These are phyloP conservation scores for Dioszegia hungarica DNA, from an alignment of 768 basidiomycete genomes.

Conservation along the genomic window DNA sequence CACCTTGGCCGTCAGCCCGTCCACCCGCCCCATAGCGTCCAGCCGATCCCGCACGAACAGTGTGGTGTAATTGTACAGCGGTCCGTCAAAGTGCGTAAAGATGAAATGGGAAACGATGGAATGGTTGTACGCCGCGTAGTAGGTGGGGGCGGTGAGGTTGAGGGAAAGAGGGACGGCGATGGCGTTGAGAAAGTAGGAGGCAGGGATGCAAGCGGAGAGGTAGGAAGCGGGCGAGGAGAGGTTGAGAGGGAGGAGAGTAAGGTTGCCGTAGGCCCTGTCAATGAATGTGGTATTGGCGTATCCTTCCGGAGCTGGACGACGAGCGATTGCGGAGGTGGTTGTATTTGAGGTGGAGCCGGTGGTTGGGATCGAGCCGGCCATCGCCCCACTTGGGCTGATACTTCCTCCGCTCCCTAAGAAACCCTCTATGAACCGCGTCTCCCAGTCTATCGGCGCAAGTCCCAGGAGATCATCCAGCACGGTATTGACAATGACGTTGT, in stretches of 20 bases:
- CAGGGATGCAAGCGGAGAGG: not conserved
- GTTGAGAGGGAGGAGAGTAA: constrained; percentile 8
- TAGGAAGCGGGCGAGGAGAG: not conserved
- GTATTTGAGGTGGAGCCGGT: not conserved
- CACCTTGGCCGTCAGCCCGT: not conserved
- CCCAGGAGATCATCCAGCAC: constrained; percentile 19
- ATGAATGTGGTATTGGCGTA: constrained; percentile 4
- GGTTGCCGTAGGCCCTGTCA: constrained; percentile 10
- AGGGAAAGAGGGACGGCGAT: not conserved
- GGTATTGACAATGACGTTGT: not conserved
- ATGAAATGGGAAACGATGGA: constrained; percentile 12
- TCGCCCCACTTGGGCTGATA: not conserved
- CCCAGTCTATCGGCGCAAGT: constrained; percentile 21
- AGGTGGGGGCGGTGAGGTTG: constrained; percentile 13
- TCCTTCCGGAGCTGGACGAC: not conserved
- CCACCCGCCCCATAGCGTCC: not conserved
- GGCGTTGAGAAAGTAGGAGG: not conserved
- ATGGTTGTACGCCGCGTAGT: constrained; percentile 9
- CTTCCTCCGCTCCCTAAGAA: not conserved
- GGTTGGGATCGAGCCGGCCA: not conserved
- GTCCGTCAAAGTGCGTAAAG: constrained; percentile 26
- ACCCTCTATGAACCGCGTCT: constrained; percentile 1
- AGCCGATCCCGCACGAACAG: constrained; percentile 1
- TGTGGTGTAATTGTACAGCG: constrained; percentile 25
- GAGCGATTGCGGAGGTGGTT: not conserved